Evolutionary conservation across 2,329 filamentous ascomycete species (phyloP).

Genomic region (Apiospora malaysiana): DNA sequence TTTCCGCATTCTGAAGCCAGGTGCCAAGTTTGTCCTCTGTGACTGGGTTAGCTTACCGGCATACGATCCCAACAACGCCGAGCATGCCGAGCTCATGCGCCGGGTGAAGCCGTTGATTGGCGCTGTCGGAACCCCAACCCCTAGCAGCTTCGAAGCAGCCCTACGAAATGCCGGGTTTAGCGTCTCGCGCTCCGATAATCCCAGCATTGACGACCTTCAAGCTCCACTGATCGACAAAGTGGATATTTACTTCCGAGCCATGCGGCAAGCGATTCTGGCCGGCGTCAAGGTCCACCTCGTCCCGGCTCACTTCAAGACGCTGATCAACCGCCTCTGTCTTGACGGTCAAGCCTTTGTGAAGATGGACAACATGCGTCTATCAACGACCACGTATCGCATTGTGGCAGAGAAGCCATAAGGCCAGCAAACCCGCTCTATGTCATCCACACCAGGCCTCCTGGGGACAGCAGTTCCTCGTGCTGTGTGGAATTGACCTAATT

Average conservation of each 20-base stretch:
- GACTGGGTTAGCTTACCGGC: slow-evolving; percentile 60
- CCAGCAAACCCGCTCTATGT: neutral
- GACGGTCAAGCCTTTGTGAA: slow-evolving; percentile 61
- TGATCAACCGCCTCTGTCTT: slow-evolving; percentile 58
- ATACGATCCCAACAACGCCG: slow-evolving; percentile 52
- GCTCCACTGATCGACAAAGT: slow-evolving; percentile 59
- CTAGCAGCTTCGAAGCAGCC: slow-evolving; percentile 50
- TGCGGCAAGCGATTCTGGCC: slow-evolving; percentile 54
- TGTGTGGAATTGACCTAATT: neutral
- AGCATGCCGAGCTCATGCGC: slow-evolving; percentile 57
- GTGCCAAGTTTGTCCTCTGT: slow-evolving; percentile 54
- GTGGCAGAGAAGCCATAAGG: slow-evolving; percentile 52
- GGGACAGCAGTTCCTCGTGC: neutral
- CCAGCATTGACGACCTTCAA: slow-evolving; percentile 57
- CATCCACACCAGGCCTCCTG: slow-evolving; percentile 2
- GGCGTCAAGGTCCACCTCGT: slow-evolving; percentile 53
- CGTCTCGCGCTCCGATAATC: slow-evolving; percentile 55
- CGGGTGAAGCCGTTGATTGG: slow-evolving; percentile 61
- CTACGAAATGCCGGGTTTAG: slow-evolving; percentile 53
- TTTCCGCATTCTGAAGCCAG: slow-evolving; percentile 55
- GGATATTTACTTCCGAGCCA: slow-evolving; percentile 58
- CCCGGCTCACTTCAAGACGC: slow-evolving; percentile 57
- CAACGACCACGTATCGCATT: slow-evolving; percentile 58
- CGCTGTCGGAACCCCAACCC: slow-evolving; percentile 60
- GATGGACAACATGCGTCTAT: slow-evolving; percentile 59